Evolutionary conservation across 345 rosid species (phyloP).

Genomic region (Iberis pinnata): DNA sequence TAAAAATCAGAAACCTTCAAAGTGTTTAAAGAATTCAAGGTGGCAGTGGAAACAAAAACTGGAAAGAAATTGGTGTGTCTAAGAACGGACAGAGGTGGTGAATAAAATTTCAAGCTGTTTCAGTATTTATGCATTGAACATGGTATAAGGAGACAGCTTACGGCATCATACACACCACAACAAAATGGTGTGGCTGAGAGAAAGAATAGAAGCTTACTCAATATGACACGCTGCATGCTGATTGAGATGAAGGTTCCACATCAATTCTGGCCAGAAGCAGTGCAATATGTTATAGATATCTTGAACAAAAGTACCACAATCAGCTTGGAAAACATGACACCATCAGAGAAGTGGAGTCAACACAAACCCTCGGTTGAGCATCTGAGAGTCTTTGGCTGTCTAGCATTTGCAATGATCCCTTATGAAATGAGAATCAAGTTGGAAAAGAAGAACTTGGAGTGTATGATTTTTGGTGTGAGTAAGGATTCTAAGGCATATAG

Average conservation of each 20-base stretch:
- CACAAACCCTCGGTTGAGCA: neutral
- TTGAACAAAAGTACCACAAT: neutral
- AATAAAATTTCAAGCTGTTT: too few species aligned
- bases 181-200: neutral
- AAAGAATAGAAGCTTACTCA: too few species aligned
- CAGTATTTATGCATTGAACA: neutral
- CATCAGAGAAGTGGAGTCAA: neutral
- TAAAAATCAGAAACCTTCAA: too few species aligned
- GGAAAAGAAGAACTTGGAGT: neutral
- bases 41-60: too few species aligned
- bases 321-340: neutral
- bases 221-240: neutral
- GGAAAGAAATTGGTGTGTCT: too few species aligned
- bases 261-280: neutral
- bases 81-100: too few species aligned
- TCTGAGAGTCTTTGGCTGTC: neutral
- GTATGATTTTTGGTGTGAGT: neutral
- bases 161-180: neutral
- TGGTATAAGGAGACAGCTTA: too few species aligned
- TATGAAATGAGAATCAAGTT: neutral
- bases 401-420: neutral
- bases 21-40: too few species aligned
- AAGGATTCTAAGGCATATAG: neutral
- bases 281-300: neutral
- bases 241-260: neutral